phyloP scores from a whole-genome alignment of 2,329 filamentous ascomycete genomes.

The Zelopaecilomyces penicillatus region DNA sequence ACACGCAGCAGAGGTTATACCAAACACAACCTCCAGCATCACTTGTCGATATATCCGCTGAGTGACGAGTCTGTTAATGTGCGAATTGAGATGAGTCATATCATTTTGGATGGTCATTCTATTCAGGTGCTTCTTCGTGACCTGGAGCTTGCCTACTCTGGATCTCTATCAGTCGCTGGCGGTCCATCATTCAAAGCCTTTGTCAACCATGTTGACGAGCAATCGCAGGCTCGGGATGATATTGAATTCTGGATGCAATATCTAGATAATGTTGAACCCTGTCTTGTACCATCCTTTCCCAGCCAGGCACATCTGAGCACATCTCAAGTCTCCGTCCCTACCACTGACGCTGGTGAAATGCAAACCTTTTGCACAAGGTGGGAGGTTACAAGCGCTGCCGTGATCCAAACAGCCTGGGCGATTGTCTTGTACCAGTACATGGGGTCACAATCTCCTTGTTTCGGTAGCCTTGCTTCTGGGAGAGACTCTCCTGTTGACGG shows the following conservation, averaged over 20 bases:
- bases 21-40: not conserved
- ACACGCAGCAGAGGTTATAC: too few relatives aligned
- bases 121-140: not conserved
- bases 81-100: slow-evolving; percentile 1
- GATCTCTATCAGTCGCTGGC: not conserved
- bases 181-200: not conserved
- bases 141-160: not conserved
- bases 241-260: not conserved
- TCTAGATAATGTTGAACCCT: not conserved
- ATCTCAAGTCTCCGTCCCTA: not conserved
- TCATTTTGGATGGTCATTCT: slow-evolving; percentile 3
- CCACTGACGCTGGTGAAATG: not conserved
- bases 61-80: not conserved
- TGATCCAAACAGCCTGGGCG: slow-evolving; percentile 5
- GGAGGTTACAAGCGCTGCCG: slow-evolving; percentile 2
- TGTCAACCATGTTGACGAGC: not conserved
- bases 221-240: not conserved
- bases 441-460: not conserved
- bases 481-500: slow-evolving; percentile 5
- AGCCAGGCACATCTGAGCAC: not conserved
- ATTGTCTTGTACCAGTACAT: slow-evolving; percentile 3
- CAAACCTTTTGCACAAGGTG: not conserved
- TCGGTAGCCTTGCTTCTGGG: slow-evolving; percentile 6
- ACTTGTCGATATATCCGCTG: not conserved
- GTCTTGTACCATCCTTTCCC: not conserved